Conservation (phyloP, 495 filamentous ascomycete species). For the Chaetomium tenue region DNA sequence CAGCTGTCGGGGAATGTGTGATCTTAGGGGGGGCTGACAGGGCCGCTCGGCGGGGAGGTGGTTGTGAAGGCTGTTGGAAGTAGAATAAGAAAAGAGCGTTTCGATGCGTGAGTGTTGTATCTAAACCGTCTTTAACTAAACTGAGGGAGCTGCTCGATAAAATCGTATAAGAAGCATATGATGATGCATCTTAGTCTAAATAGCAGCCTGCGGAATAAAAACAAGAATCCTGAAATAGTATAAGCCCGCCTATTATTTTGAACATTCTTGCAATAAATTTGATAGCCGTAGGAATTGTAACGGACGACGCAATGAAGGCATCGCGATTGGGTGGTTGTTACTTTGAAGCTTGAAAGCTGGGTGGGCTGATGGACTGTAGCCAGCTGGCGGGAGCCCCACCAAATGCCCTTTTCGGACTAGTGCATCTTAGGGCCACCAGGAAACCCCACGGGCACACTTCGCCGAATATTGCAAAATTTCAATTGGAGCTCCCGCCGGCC, state of each 20-base stretch:
- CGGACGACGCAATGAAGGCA: too few relatives aligned
- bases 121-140: too few relatives aligned
- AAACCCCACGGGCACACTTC: slow-evolving; percentile 36
- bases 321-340: neutral
- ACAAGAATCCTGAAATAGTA: too few relatives aligned
- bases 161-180: too few relatives aligned
- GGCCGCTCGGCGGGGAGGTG: neutral
- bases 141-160: too few relatives aligned
- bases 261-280: too few relatives aligned
- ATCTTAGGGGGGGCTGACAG: neutral
- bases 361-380: slow-evolving; percentile 6
- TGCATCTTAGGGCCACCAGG: slow-evolving; percentile 33
- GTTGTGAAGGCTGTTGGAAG: neutral
- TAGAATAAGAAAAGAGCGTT: neutral
- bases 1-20: slow-evolving; percentile 45
- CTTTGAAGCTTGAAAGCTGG: neutral
- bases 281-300: too few relatives aligned
- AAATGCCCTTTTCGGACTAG: slow-evolving; percentile 26
- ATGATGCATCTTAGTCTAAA: too few relatives aligned
- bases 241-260: too few relatives aligned
- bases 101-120: too few relatives aligned
- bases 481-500: slow-evolving; percentile 34
- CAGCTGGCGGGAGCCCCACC: slow-evolving; percentile 22
- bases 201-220: too few relatives aligned
- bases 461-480: slow-evolving; percentile 40